These are phyloP conservation scores for Geotrichum histeridarum DNA, from an alignment of 1,139 yeast genomes.

Conservation along the genomic window DNA sequence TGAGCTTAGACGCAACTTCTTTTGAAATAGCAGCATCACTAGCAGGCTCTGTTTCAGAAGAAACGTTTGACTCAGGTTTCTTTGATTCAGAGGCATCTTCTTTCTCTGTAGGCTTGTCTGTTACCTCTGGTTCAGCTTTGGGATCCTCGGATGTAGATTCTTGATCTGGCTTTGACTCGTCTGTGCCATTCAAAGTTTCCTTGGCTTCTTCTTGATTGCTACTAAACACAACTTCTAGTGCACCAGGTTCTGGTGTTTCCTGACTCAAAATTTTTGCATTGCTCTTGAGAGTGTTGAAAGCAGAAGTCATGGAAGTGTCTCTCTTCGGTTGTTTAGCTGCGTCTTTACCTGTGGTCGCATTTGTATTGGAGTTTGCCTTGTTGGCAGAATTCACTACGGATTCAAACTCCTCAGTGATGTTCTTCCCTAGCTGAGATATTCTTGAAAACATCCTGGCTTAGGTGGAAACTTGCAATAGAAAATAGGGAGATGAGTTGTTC, in stretches of 20 bases:
- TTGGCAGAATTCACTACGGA: conserved; percentile 28
- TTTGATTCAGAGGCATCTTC: not conserved
- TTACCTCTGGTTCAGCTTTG: not conserved
- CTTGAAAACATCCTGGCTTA: conserved; percentile 50
- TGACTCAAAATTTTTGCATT: conserved; percentile 13
- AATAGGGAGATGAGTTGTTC: not conserved
- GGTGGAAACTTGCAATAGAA: not conserved
- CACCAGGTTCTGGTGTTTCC: conserved; percentile 14
- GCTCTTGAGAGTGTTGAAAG: conserved; percentile 17
- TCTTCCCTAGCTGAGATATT: conserved; percentile 58
- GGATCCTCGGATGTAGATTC: not conserved
- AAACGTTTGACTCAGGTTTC: not conserved
- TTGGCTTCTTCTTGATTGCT: not conserved
- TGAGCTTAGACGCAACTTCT: conserved; percentile 55
- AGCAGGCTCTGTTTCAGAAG: not conserved
- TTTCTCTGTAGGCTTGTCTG: not conserved
- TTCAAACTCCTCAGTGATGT: conserved; percentile 56
- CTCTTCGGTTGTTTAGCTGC: not conserved
- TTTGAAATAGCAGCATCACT: conserved; percentile 43
- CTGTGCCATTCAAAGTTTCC: not conserved
- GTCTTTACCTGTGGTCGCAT: not conserved
- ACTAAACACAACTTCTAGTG: conserved; percentile 13
- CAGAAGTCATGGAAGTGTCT: conserved; percentile 10
- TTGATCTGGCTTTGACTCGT: not conserved
- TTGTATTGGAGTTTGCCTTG: not conserved